Evolutionary conservation across 257 asterid species (phyloP), one percentile per base, ranked within the genome.

Genomic region (Nicotiana sylvestris): DNA sequence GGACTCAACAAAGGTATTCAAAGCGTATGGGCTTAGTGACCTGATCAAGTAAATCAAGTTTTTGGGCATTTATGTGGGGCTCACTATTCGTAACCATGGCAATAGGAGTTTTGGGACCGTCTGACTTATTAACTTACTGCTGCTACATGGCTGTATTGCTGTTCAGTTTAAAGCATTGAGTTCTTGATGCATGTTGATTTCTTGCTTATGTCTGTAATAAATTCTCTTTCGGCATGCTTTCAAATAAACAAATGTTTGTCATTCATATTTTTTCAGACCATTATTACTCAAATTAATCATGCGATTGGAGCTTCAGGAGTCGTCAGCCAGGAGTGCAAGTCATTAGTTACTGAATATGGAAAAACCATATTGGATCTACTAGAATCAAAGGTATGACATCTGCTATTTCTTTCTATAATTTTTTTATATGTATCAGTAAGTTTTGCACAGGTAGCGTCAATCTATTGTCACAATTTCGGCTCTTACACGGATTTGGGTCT

Each of bases 231-330:
- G 53, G 16, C 27, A 51, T 49, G 62, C 43, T 49, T 74, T 37
- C 49, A n/a, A 49, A 74, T 15, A 6, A 49, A 27, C 43, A 49
- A 74, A 27, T 74, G 51, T 51, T 74, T 27, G 16, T 74, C 74
- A 1, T 58, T 79, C 74, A 79, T 65, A 12, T 51, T 6, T 80
- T 87, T 91, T 68, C 88, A 94, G 97, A 83, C 94, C 65, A 83
- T 94, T 60, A 56, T 95, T 46, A 80, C 95, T 61, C 93, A 88
- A 86, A 91, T 95, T 56, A 95, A 95, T 85, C 98, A 95, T 72
- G 98, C 93, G 30, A 95, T 95, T 83, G 98, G 98, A 88, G 98
- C 98, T 76, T 21, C 92, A 32, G 98, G 98, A 62, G 92, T 95
- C 80, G 88, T 91, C 55, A 95, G 98, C 90, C 96, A 91, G 82